Evolutionary conservation across 495 filamentous ascomycete genomes (phyloP), one percentile per base, ranked within the genome.

Genomic region (Aspergillus homomorphus): DNA sequence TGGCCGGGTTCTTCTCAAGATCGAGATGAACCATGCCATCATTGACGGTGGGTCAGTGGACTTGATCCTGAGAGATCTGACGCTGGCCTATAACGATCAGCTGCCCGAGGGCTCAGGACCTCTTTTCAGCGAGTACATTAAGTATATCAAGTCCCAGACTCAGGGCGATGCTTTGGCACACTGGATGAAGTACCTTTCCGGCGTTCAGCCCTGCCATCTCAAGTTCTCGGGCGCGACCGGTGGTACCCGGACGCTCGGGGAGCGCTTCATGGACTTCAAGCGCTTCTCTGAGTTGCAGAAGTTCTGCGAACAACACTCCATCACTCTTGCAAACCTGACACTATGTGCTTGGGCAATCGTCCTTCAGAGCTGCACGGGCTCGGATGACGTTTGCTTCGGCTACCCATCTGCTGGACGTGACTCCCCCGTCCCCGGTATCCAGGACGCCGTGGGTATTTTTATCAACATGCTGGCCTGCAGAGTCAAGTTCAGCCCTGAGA

Each of bases 11-110:
- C 60, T 77, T 0, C 62, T 78, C 30, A 82, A 82, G 56, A 60
- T 86, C 21, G 82, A 86, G 60, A 80, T 86, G 50, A 83, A 85
- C 58, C 80, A 83, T 59, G 75, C 80, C 10, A 71, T 85, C 53
- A 78, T 79, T 26, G 73, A 81, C 52, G 77, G 77, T 33, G 73
- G 70, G 4, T 79, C 77, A 22, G 65, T 72, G 3, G 67, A 66
- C 21, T 63, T 80, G 3, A 61, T 81, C 7, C 61, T 77, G 7
- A 69, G 71, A 41, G 77, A 80, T 49, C 61, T 80, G 38, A 57
- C 66, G n/a, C 45, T 73, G 28, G 78, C 75, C n/a, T 81, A 82
- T 53, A 70, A 77, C 48, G 54, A 65, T n/a, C 68, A 67, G 12
- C 66, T 80, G 2, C 56, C 67, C 10, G 67, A 70, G 8, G 66